Evolutionary conservation across 305 asterid species (phyloP).

Genomic region (Stenogyne calaminthoides): DNA sequence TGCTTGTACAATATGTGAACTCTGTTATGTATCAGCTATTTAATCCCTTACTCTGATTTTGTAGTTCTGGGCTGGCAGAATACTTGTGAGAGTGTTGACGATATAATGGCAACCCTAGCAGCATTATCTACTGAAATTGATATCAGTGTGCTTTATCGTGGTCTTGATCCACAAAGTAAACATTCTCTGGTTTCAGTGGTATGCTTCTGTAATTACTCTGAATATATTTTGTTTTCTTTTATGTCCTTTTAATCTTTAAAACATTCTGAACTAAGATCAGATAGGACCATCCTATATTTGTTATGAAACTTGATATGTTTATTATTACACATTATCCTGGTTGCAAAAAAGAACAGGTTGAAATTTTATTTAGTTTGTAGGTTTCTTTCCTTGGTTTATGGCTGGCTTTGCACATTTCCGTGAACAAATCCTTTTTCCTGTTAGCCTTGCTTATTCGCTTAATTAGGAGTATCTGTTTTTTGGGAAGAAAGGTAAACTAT

Average conservation of each 20-base stretch:
- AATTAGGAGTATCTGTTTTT: neutral
- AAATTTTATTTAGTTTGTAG: neutral
- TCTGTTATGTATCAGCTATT: slow-evolving; percentile 9
- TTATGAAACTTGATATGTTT: neutral
- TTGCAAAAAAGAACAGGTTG: neutral
- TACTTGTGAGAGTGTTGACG: slow-evolving; percentile 73
- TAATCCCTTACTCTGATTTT: slow-evolving; percentile 18
- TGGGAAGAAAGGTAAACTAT: neutral
- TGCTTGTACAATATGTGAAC: neutral
- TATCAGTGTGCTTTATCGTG: slow-evolving; percentile 73
- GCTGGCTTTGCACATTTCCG: neutral
- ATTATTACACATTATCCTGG: neutral
- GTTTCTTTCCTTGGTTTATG: slow-evolving; percentile 7
- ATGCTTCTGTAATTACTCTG: slow-evolving; percentile 36
- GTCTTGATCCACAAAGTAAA: slow-evolving; percentile 76
- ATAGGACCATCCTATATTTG: neutral
- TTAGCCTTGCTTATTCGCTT: neutral
- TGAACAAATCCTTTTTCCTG: neutral
- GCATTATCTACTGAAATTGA: slow-evolving; percentile 81
- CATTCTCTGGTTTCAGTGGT: slow-evolving; percentile 84
- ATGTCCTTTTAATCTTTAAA: neutral
- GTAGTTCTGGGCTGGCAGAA: slow-evolving; percentile 93
- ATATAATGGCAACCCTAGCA: slow-evolving; percentile 65
- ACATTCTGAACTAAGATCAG: neutral
- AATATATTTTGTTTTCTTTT: neutral